phyloP scores from a whole-genome alignment of 108 stramenopile species.

The Cyclostephanos tholiformis region DNA sequence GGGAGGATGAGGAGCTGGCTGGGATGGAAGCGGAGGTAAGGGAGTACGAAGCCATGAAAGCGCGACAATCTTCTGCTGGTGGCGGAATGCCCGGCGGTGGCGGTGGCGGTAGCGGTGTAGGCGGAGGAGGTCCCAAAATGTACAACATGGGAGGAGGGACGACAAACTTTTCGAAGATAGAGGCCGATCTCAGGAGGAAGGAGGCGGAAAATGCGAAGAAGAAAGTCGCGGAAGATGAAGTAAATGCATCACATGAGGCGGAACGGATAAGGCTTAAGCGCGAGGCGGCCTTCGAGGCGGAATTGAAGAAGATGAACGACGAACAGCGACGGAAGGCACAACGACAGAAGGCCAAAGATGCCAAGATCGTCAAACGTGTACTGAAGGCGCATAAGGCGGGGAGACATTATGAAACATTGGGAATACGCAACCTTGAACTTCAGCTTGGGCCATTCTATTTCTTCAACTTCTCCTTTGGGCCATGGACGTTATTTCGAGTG shows the following conservation, averaged over 20 bases:
- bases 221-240: slow-evolving; percentile 26
- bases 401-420: slow-evolving; percentile 73
- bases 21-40: slow-evolving; percentile 33
- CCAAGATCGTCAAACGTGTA: slow-evolving; percentile 55
- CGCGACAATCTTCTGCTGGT: slow-evolving; percentile 18
- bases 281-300: slow-evolving; percentile 70
- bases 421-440: slow-evolving; percentile 65
- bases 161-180: slow-evolving; percentile 31
- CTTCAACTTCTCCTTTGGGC: slow-evolving; percentile 32
- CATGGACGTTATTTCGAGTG: slow-evolving; percentile 37
- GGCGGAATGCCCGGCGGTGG: neutral
- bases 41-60: slow-evolving; percentile 42
- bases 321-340: slow-evolving; percentile 57
- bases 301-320: slow-evolving; percentile 68
- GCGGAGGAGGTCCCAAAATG: slow-evolving; percentile 27
- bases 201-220: slow-evolving; percentile 27
- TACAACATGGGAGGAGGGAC: slow-evolving; percentile 28
- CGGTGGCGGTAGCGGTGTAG: neutral
- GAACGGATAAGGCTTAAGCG: slow-evolving; percentile 46
- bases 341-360: slow-evolving; percentile 66
- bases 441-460: slow-evolving; percentile 54
- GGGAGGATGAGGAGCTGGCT: slow-evolving; percentile 43
- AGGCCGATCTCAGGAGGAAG: slow-evolving; percentile 43
- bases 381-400: slow-evolving; percentile 51
- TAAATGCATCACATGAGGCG: slow-evolving; percentile 18